These are phyloP conservation scores for Aspergillus fischeri DNA, from an alignment of 2,329 filamentous ascomycete genomes.

Conservation along the genomic window DNA sequence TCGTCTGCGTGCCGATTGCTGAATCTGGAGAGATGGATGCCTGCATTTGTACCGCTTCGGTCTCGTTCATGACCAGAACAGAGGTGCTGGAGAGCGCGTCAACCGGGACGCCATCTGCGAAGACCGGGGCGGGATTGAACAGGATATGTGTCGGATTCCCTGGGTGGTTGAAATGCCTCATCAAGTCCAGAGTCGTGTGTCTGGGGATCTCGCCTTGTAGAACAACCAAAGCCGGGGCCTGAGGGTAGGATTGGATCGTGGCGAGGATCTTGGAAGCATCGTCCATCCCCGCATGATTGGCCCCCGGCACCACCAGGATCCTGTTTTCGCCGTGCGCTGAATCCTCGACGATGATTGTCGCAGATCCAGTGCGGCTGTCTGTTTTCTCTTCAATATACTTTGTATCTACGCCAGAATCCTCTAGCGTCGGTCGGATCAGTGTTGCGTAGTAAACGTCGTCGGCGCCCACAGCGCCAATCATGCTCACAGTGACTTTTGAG, in stretches of 20 bases:
- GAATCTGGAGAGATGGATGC: not conserved
- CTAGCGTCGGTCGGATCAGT: slow-evolving; percentile 51
- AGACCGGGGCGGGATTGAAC: slow-evolving; percentile 79
- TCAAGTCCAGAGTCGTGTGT: not conserved
- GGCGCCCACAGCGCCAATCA: slow-evolving; percentile 65
- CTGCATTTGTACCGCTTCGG: not conserved
- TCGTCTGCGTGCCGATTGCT: not conserved
- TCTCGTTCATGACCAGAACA: slow-evolving; percentile 3
- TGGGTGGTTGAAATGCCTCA: not conserved
- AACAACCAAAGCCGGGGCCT: not conserved
- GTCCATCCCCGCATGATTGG: slow-evolving; percentile 49
- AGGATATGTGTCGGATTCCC: slow-evolving; percentile 48
- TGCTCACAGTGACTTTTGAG: slow-evolving; percentile 51
- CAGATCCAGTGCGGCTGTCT: slow-evolving; percentile 37
- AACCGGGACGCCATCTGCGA: slow-evolving; percentile 60
- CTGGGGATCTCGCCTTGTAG: not conserved
- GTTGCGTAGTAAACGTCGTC: slow-evolving; percentile 56
- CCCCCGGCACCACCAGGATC: slow-evolving; percentile 65
- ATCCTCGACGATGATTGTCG: slow-evolving; percentile 68
- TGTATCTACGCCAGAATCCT: slow-evolving; percentile 56
- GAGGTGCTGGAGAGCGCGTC: slow-evolving; percentile 9
- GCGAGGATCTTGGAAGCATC: slow-evolving; percentile 27
- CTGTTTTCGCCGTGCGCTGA: slow-evolving; percentile 63
- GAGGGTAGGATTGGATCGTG: not conserved
- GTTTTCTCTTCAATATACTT: slow-evolving; percentile 51